These are phyloP conservation scores for Globomyces pollinis-pini DNA, from an alignment of 192 early-diverging fungal species.

Conservation along the genomic window DNA sequence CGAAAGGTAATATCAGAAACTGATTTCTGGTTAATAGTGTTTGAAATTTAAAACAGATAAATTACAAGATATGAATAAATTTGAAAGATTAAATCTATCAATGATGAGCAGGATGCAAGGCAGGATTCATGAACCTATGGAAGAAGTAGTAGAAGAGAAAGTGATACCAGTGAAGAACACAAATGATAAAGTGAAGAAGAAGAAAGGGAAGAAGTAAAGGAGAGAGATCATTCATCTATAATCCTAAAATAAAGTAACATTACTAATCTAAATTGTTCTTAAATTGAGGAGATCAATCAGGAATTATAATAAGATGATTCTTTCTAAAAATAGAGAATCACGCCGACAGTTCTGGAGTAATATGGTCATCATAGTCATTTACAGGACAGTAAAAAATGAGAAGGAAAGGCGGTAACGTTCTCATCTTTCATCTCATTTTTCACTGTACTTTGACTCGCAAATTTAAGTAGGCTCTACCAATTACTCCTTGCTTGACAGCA, in stretches of 20 bases:
- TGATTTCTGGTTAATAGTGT: too few relatives aligned
- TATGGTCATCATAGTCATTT: too few relatives aligned
- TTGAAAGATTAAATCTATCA: conserved; percentile 48
- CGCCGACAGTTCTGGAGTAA: neutral
- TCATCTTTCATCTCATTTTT: too few relatives aligned
- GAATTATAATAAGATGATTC: neutral
- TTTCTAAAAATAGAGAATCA: neutral
- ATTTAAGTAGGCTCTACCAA: too few relatives aligned
- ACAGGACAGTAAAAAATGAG: too few relatives aligned
- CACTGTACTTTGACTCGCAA: too few relatives aligned
- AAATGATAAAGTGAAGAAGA: neutral
- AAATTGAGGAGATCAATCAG: neutral
- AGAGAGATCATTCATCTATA: neutral
- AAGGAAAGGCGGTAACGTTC: too few relatives aligned
- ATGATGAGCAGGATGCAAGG: conserved; percentile 56
- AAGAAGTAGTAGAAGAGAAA: neutral
- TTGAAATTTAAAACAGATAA: conserved; percentile 59
- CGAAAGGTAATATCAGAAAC: too few relatives aligned
- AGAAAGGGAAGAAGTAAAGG: neutral
- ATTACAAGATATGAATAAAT: conserved; percentile 54
- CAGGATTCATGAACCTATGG: conserved; percentile 13
- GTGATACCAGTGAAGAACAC: too few relatives aligned
- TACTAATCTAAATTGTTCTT: neutral
- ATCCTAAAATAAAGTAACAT: neutral
- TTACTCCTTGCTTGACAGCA: too few relatives aligned